phyloP scores from a whole-genome alignment of 228 moss, liverwort and hornwort genomes.

The Sphagnum fallax region DNA sequence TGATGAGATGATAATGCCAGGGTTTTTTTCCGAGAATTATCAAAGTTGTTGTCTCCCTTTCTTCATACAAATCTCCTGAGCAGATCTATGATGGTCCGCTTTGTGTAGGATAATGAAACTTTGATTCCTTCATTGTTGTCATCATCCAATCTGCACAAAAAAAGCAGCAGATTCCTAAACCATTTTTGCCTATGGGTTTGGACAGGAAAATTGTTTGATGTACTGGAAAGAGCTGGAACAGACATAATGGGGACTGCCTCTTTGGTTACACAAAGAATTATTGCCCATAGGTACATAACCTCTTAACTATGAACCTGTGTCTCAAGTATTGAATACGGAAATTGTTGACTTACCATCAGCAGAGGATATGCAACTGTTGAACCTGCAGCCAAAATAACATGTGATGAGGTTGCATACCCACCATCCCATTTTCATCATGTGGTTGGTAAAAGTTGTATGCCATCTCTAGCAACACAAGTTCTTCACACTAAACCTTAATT shows the following conservation, averaged over 20 bases:
- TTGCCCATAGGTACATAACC: conserved; percentile 26
- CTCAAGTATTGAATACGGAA: too few relatives aligned
- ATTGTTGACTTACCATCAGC: too few relatives aligned
- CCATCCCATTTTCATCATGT: too few relatives aligned
- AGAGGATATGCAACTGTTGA: too few relatives aligned
- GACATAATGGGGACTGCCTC: conserved; percentile 29
- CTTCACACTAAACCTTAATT: too few relatives aligned
- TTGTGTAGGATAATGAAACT: not conserved
- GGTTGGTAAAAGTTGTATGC: too few relatives aligned
- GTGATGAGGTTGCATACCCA: too few relatives aligned
- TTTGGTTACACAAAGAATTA: conserved; percentile 42
- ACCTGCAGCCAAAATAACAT: too few relatives aligned
- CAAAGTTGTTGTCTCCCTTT: not conserved
- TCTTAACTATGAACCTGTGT: not conserved
- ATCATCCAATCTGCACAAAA: not conserved
- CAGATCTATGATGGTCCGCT: not conserved
- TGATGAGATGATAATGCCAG: not conserved
- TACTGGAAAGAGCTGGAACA: conserved; percentile 38
- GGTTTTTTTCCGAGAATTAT: not conserved
- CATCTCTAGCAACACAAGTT: too few relatives aligned
- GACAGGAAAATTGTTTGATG: conserved; percentile 49
- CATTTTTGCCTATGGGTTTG: not conserved
- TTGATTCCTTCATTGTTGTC: not conserved
- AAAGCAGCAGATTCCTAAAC: not conserved
- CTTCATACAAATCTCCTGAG: not conserved